Conservation (phyloP, 2,329 filamentous ascomycete species). For the Plenodomus biglobosus region DNA sequence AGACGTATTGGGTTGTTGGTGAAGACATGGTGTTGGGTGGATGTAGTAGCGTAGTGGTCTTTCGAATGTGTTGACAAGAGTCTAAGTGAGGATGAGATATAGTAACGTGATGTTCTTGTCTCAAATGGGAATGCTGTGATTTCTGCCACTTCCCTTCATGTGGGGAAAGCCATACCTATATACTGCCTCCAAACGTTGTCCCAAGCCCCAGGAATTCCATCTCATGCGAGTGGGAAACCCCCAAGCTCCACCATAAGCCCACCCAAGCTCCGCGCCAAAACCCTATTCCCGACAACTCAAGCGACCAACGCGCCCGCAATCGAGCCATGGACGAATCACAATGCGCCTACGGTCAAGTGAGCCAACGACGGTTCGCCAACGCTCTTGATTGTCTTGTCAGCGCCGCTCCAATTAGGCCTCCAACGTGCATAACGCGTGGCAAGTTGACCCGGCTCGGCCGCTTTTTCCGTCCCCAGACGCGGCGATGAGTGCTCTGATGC, state of each 20-base stretch:
- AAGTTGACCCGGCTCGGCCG: constrained; percentile 18
- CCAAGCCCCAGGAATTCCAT: background rate
- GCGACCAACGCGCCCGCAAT: constrained; percentile 7
- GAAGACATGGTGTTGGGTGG: constrained; percentile 30
- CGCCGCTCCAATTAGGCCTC: constrained; percentile 22
- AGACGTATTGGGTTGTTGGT: constrained; percentile 37
- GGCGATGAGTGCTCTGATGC: constrained; percentile 22
- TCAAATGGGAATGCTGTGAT: background rate
- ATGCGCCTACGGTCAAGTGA: background rate
- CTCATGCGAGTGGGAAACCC: constrained; percentile 12
- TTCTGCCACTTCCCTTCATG: background rate
- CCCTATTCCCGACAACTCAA: constrained; percentile 24
- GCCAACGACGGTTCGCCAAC: constrained; percentile 6
- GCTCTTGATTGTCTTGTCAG: constrained; percentile 14
- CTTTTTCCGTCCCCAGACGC: constrained; percentile 16
- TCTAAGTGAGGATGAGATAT: background rate
- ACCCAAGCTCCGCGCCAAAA: constrained; percentile 17
- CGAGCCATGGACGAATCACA: constrained; percentile 4
- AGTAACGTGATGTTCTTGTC: background rate
- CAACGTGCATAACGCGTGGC: constrained; percentile 23
- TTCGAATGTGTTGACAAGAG: background rate
- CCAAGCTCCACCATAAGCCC: constrained; percentile 22
- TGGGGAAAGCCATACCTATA: constrained; percentile 9
- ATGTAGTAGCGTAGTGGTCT: constrained; percentile 5
- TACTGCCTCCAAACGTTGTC: constrained; percentile 1